phyloP scores from a whole-genome alignment of 2,329 filamentous ascomycete genomes.

The Hymenotorrendiella dingleyae region DNA sequence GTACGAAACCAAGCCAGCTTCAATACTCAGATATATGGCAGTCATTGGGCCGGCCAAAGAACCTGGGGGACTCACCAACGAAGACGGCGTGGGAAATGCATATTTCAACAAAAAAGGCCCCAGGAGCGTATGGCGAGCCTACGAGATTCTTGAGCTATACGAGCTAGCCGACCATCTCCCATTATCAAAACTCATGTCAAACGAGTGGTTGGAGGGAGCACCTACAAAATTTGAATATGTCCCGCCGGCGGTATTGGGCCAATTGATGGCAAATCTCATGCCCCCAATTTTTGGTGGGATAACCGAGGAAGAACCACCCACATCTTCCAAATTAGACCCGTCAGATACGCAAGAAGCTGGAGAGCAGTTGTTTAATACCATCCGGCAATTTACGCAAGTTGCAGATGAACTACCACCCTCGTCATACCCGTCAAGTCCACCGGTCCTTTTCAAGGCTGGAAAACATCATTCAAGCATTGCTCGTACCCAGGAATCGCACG shows the following conservation, averaged over 20 bases:
- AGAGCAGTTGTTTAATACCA: constrained; percentile 24
- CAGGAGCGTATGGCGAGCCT: constrained; percentile 32
- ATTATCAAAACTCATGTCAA: constrained; percentile 44
- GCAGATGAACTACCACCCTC: background rate
- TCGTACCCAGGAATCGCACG: background rate
- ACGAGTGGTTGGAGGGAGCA: constrained; percentile 46
- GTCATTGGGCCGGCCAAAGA: constrained; percentile 41
- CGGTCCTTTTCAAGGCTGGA: background rate
- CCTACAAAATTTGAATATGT: constrained; percentile 49
- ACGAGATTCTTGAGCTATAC: constrained; percentile 52
- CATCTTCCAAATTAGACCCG: constrained; percentile 24
- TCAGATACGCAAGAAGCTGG: constrained; percentile 28
- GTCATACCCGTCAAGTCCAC: constrained; percentile 2
- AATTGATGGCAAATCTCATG: constrained; percentile 52
- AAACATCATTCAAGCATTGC: background rate
- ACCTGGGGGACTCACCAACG: constrained; percentile 42
- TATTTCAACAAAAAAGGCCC: constrained; percentile 33
- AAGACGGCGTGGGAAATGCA: constrained; percentile 43
- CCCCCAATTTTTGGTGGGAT: constrained; percentile 41
- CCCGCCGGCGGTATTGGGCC: constrained; percentile 50
- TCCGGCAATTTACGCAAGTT: constrained; percentile 23
- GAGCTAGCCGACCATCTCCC: constrained; percentile 55
- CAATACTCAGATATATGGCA: constrained; percentile 54
- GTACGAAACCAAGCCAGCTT: constrained; percentile 42
- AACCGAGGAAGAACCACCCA: constrained; percentile 1